These are phyloP conservation scores for Penicillium antarcticum DNA, from an alignment of 495 filamentous ascomycete genomes.

Conservation along the genomic window DNA sequence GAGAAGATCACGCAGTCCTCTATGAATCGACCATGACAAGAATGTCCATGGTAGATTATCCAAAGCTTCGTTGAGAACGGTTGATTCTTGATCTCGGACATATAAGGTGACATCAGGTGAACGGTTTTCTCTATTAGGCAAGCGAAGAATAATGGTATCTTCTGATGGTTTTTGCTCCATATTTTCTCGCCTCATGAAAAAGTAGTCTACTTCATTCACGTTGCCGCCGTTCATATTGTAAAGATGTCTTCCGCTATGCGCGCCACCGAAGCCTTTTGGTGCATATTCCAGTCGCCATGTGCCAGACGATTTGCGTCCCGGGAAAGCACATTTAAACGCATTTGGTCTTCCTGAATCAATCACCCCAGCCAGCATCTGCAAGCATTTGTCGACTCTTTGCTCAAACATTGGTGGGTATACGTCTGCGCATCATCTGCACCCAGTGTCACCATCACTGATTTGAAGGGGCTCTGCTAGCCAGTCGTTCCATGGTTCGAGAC, in stretches of 20 bases:
- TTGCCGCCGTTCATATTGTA: conserved; percentile 8
- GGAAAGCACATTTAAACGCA: conserved; percentile 3
- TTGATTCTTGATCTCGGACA: neutral
- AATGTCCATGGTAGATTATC: conserved; percentile 5
- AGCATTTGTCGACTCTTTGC: conserved; percentile 1
- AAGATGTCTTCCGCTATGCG: conserved; percentile 3
- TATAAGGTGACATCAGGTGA: neutral
- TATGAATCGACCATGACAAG: conserved; percentile 3
- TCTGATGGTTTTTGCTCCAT: neutral
- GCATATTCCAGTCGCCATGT: conserved; percentile 2
- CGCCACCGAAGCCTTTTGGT: conserved; percentile 2
- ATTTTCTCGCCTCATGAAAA: neutral
- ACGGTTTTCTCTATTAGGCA: conserved; percentile 1
- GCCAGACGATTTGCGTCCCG: conserved; percentile 1
- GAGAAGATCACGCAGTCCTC: conserved; percentile 3
- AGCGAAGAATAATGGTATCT: neutral
- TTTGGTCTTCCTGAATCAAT: conserved; percentile 1
- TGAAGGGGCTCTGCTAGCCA: no score
- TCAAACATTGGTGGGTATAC: conserved; percentile 1
- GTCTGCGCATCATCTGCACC: no score
- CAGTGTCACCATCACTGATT: no score
- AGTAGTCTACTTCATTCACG: conserved; percentile 2
- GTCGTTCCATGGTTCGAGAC: neutral
- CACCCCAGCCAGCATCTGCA: conserved; percentile 2
- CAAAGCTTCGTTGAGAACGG: neutral